phyloP scores from a whole-genome alignment of 257 asterid species.

The Cruciata laevipes region DNA sequence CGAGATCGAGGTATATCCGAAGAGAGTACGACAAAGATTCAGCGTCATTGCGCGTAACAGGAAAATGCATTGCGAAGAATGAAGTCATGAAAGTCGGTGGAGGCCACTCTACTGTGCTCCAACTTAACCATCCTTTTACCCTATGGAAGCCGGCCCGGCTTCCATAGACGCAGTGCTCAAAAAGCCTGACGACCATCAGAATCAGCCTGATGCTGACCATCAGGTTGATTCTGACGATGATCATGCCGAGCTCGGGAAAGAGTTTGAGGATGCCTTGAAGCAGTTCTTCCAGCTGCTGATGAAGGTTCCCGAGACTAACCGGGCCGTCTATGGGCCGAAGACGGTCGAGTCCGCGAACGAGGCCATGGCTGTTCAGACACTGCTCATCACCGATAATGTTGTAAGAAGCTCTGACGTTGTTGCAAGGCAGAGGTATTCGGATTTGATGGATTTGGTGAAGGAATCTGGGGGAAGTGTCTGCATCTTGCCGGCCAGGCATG shows the following conservation, averaged over 20 bases:
- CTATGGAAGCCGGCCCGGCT: background rate
- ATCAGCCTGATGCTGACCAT: background rate
- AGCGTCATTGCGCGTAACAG: background rate
- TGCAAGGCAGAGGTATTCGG: conserved; percentile 57
- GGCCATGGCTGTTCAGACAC: background rate
- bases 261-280: background rate
- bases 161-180: background rate
- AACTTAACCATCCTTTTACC: background rate
- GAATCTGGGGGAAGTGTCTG: conserved; percentile 68
- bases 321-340: background rate
- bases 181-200: too few species aligned
- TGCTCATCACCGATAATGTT: conserved; percentile 31
- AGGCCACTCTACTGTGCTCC: background rate
- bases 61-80: background rate
- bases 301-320: background rate
- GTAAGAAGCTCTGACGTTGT: conserved; percentile 70
- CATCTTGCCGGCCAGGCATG: conserved; percentile 91
- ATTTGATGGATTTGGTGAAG: conserved; percentile 73
- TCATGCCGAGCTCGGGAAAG: background rate
- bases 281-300: background rate
- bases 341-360: background rate
- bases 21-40: background rate
- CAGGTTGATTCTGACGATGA: background rate
- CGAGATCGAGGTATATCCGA: background rate
- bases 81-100: background rate